A percentile compares a stretch with the other conserved stretches of the same genome.
Evolutionary conservation across 2,329 filamentous ascomycete genomes (phyloP).

Genomic region (Alternaria triticina): DNA sequence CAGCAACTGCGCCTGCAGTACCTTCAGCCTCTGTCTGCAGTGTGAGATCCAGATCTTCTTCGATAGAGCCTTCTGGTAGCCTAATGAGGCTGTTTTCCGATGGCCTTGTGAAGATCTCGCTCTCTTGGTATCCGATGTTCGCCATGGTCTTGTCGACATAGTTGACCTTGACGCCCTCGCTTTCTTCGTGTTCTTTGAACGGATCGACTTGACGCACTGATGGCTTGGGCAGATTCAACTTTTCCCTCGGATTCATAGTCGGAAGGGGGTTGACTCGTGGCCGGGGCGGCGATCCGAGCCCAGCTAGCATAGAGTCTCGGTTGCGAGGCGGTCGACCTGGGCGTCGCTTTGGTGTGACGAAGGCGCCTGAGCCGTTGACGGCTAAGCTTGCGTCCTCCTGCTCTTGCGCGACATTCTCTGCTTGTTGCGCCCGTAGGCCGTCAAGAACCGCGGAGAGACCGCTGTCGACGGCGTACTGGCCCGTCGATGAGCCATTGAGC

Average conservation of each 20-base stretch:
- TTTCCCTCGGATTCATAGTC: slow-evolving; percentile 81
- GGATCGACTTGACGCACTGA: slow-evolving; percentile 78
- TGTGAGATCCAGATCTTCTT: slow-evolving; percentile 67
- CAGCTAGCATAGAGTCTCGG: slow-evolving; percentile 65
- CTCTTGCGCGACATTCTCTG: slow-evolving; percentile 27
- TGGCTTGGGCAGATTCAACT: slow-evolving; percentile 76
- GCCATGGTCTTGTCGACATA: slow-evolving; percentile 98
- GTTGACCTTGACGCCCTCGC: slow-evolving; percentile 81
- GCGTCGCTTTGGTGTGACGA: slow-evolving; percentile 59
- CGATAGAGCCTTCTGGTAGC: slow-evolving; percentile 65
- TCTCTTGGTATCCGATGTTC: slow-evolving; percentile 94
- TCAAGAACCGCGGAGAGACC: slow-evolving; percentile 45
- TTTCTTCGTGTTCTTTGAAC: slow-evolving; percentile 82
- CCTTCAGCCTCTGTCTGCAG: slow-evolving; percentile 66
- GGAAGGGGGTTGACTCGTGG: slow-evolving; percentile 76
- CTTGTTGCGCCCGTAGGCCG: slow-evolving; percentile 43
- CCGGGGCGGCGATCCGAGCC: slow-evolving; percentile 65
- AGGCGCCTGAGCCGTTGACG: slow-evolving; percentile 24
- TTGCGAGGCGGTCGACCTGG: slow-evolving; percentile 71
- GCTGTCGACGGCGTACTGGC: slow-evolving; percentile 43
- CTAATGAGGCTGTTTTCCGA: slow-evolving; percentile 70
- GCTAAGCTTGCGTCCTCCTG: slow-evolving; percentile 17
- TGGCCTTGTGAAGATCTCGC: slow-evolving; percentile 82
- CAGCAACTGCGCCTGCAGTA: slow-evolving; percentile 55
- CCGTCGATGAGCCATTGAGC: slow-evolving; percentile 30